A percentile compares a stretch with the other conserved stretches of the same genome.
These are phyloP conservation scores for Sapria himalayana DNA, from an alignment of 345 rosid species.

Conservation along the genomic window DNA sequence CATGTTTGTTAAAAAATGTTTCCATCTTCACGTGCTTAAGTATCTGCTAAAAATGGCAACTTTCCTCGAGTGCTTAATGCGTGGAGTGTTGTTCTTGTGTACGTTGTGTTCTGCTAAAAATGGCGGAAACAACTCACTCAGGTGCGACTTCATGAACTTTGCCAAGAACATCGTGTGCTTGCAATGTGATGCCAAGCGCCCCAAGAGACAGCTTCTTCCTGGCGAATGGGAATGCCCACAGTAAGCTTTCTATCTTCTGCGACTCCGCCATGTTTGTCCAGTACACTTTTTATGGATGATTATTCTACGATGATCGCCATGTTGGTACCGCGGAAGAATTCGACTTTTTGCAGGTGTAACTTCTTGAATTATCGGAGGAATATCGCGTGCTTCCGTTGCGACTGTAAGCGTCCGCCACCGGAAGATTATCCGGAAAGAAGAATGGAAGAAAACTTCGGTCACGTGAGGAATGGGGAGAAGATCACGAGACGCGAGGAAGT, in stretches of 20 bases:
- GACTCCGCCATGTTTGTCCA: no score
- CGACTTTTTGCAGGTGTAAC: constrained; percentile 96
- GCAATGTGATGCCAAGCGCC: constrained; percentile 93
- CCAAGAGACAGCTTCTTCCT: constrained; percentile 90
- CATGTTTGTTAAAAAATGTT: no score
- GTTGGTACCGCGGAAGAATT: no score
- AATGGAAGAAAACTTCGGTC: constrained; percentile 28
- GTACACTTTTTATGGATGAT: no score
- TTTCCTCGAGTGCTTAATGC: no score
- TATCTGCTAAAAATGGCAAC: no score
- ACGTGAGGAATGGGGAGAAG: constrained; percentile 23
- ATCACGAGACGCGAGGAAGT: constrained; percentile 29
- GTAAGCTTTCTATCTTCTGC: constrained; percentile 30
- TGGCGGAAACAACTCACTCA: constrained; percentile 15
- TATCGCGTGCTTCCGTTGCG: constrained; percentile 84
- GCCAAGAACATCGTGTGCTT: constrained; percentile 85
- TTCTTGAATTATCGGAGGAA: constrained; percentile 92
- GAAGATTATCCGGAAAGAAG: constrained; percentile 33
- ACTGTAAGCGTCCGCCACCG: constrained; percentile 88
- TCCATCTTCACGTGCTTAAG: no score
- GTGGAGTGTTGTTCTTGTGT: no score
- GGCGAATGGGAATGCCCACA: constrained; percentile 99
- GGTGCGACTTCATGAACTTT: constrained; percentile 96
- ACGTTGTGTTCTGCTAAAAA: constrained; percentile 3
- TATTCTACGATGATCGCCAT: no score